Evolutionary conservation across 2,329 filamentous ascomycete genomes (phyloP), one percentile per base, ranked within the genome.

Genomic region (Clarireedia hainanense): DNA sequence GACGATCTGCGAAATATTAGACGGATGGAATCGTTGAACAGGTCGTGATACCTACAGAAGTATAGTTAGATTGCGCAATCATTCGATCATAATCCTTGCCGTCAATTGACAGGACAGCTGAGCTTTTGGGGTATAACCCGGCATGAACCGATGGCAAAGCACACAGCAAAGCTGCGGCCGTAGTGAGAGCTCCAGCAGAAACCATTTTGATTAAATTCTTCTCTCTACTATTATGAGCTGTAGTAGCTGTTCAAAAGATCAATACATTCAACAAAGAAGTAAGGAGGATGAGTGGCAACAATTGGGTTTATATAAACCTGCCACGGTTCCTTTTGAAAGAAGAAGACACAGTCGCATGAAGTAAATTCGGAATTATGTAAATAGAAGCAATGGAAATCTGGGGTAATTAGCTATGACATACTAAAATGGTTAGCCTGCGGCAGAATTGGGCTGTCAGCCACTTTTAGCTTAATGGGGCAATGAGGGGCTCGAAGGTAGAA

Each of bases 41-140:
- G 53, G 60, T 48, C 53, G 15, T 26, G 26, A 48, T 34, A 70
- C 85, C 71, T 80, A 96, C 91, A 52, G 91, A 91, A 43, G 91
- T 95, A 72, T 97, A 79, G 69, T 96, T 96, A 27, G 91, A 96
- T 68, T 89, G 85, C 47, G 87, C 83, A 71, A 99, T 91, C 62
- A 96, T 75, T 60, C 79, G 81, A 68, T 92, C 84, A 72, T 95
- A 97, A 66, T 79, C 88, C 72, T 86, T 88, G 56, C 79, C 80
- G 65, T 87, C 85, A 61, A 97, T 75, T 71, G 95, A 89, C 45
- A 97, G 71, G 45, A 99, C 94, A 12, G 89, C 84, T 2, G 91
- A 96, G 70, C 80, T 88, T 75, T 92, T 95, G 58, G 83, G 75
- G 75, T 99, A 99, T 58, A 99, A 72, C 63, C 82, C 83, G 62